These are phyloP conservation scores for Secale cereale DNA, from an alignment of 176 grass and related monocot species.

Conservation along the genomic window DNA sequence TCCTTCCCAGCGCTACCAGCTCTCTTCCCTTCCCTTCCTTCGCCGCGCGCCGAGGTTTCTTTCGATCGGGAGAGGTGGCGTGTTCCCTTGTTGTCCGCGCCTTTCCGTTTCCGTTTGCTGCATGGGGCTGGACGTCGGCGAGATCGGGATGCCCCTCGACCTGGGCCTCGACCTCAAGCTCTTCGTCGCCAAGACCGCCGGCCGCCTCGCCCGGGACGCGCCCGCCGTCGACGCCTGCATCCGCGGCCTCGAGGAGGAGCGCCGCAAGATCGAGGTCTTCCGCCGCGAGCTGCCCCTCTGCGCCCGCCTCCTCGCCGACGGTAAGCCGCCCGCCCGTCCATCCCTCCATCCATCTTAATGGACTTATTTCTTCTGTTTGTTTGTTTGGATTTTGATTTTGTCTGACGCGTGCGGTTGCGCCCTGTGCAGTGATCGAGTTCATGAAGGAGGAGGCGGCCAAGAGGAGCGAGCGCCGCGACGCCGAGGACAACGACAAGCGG, in stretches of 20 bases:
- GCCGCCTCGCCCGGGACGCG: conserved; percentile 30
- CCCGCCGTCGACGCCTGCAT: conserved; percentile 53
- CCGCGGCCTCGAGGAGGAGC: conserved; percentile 65
- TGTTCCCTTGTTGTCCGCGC: background rate
- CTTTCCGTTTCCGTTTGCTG: background rate
- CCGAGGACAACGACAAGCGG: conserved; percentile 54
- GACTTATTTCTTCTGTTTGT: too few species aligned
- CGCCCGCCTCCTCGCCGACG: conserved; percentile 58
- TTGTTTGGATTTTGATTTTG: background rate
- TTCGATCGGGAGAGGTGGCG: background rate
- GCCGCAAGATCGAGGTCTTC: conserved; percentile 78
- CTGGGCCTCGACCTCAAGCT: conserved; percentile 59
- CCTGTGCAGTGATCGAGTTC: conserved; percentile 58
- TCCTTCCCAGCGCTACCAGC: background rate
- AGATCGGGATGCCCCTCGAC: conserved; percentile 51
- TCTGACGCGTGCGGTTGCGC: background rate
- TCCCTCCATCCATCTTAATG: background rate
- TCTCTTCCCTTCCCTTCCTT: conserved; percentile 10
- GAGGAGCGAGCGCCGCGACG: conserved; percentile 25
- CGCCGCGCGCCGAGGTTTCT: conserved; percentile 19
- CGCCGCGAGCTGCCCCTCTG: conserved; percentile 82
- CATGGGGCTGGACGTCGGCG: conserved; percentile 55
- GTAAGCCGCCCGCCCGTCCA: background rate
- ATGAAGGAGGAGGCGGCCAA: conserved; percentile 59
- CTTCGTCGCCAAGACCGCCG: conserved; percentile 44